These are phyloP conservation scores for Macadamia tetraphylla DNA, from an alignment of 164 flowering plant species.

Conservation along the genomic window DNA sequence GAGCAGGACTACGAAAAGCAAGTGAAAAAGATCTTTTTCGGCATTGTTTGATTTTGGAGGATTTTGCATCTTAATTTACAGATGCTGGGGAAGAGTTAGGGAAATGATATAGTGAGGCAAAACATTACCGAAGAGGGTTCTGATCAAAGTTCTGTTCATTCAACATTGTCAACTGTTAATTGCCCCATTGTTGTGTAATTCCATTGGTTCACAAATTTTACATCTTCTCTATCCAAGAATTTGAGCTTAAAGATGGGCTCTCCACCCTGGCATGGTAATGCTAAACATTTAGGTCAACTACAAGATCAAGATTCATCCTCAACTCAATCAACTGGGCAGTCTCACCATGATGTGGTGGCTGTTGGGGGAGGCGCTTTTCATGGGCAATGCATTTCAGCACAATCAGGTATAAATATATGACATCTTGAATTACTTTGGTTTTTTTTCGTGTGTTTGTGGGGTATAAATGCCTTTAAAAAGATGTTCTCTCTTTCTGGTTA, in stretches of 20 bases:
- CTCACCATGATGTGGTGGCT: constrained; percentile 31
- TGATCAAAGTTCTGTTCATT: constrained; percentile 19
- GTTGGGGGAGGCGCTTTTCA: constrained; percentile 26
- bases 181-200: constrained; percentile 38
- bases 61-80: neutral
- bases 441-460: no score
- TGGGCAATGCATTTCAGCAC: constrained; percentile 46
- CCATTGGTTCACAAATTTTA: constrained; percentile 26
- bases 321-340: constrained; percentile 49
- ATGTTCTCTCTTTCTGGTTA: no score
- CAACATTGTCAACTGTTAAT: constrained; percentile 26
- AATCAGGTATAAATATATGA: constrained; percentile 39
- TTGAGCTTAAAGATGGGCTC: constrained; percentile 38
- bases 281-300: constrained; percentile 35
- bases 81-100: constrained; percentile 6
- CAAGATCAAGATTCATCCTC: constrained; percentile 55
- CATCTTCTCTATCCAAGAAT: constrained; percentile 27
- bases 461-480: no score
- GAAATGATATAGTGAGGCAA: constrained; percentile 20
- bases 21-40: neutral
- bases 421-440: neutral
- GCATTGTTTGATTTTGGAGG: neutral
- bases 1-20: neutral
- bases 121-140: constrained; percentile 23
- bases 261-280: constrained; percentile 25